Conservation (phyloP, 495 filamentous ascomycete species). For the Penicillium nucicola region DNA sequence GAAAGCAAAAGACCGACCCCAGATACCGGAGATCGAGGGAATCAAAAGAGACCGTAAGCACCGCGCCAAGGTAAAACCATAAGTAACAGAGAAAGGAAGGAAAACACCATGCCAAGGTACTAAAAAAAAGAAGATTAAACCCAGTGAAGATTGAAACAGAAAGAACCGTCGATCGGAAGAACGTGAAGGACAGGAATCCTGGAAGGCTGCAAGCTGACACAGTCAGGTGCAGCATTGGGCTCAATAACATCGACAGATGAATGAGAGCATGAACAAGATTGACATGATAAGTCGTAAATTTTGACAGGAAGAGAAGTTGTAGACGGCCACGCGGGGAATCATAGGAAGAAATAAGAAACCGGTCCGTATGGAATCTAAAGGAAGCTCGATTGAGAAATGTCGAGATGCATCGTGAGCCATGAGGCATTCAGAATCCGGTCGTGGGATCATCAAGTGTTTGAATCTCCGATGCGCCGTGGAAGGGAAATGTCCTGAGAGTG, state of each 20-base stretch:
- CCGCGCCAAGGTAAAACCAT: constrained; percentile 16
- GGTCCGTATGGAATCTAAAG: constrained; percentile 11
- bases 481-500: constrained; percentile 6
- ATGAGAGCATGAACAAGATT: constrained; percentile 20
- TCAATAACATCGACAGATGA: constrained; percentile 25
- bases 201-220: constrained; percentile 1
- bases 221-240: constrained; percentile 11
- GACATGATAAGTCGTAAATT: constrained; percentile 29
- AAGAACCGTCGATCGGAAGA: constrained; percentile 4
- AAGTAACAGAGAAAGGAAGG: constrained; percentile 16
- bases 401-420: constrained; percentile 22
- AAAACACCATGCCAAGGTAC: constrained; percentile 26
- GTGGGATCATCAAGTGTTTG: constrained; percentile 23
- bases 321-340: constrained; percentile 3
- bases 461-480: constrained; percentile 14
- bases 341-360: constrained; percentile 12
- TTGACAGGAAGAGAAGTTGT: constrained; percentile 21
- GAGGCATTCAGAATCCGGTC: constrained; percentile 22
- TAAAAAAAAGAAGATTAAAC: constrained; percentile 17
- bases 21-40: constrained; percentile 10
- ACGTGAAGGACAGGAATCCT: constrained; percentile 6
- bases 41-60: constrained; percentile 22
- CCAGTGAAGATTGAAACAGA: constrained; percentile 7
- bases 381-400: constrained; percentile 20
- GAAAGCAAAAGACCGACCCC: constrained; percentile 13